Conservation (phyloP, 1,139 yeast species). For the Candida sp. region DNA sequence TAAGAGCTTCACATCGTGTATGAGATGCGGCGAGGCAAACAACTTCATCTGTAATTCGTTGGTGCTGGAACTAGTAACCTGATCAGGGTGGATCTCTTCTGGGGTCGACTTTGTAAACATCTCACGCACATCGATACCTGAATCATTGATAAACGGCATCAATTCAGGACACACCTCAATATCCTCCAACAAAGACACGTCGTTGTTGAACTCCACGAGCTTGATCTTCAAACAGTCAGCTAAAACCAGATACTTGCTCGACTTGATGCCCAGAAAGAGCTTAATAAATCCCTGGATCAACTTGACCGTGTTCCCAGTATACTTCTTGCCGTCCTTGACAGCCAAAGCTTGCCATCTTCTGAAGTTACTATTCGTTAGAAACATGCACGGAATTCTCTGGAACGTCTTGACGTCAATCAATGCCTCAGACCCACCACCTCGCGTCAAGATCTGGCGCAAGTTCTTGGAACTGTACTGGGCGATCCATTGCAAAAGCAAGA, state of each 20-base stretch:
- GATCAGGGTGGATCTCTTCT: background rate
- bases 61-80: background rate
- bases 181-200: conserved; percentile 6
- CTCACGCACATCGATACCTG: conserved; percentile 5
- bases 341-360: conserved; percentile 25
- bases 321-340: conserved; percentile 14
- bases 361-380: conserved; percentile 25
- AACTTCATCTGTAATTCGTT: conserved; percentile 3
- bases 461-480: conserved; percentile 28
- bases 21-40: conserved; percentile 5
- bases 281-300: conserved; percentile 29
- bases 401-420: conserved; percentile 15
- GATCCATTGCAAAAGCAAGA: conserved; percentile 33
- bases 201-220: conserved; percentile 13
- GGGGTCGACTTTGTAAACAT: conserved; percentile 1
- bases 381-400: conserved; percentile 19
- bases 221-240: conserved; percentile 14
- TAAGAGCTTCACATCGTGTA: conserved; percentile 6
- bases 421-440: conserved; percentile 10
- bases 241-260: conserved; percentile 5
- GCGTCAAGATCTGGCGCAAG: conserved; percentile 16
- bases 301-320: conserved; percentile 22
- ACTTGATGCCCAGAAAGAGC: conserved; percentile 16
- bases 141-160: conserved; percentile 13
- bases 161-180: conserved; percentile 10